phyloP scores from a whole-genome alignment of 306 rosid genomes.

The Oemleria cerasiformis region DNA sequence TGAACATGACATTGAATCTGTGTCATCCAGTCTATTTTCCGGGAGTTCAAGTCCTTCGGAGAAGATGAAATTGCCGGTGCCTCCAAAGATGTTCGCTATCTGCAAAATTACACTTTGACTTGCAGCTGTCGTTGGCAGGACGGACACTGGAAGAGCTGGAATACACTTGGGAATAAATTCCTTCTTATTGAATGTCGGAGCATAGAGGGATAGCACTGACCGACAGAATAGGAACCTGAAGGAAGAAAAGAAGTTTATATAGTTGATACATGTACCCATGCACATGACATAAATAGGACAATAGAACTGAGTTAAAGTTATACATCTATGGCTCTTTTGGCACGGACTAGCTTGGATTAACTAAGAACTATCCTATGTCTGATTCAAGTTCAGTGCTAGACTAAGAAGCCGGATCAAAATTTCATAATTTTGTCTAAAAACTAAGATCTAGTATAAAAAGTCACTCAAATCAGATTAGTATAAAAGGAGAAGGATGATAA shows the following conservation, averaged over 20 bases:
- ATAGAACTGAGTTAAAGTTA: background rate
- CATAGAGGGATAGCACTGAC: constrained; percentile 54
- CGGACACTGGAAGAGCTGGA: constrained; percentile 59
- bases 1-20: constrained; percentile 20
- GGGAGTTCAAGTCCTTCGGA: constrained; percentile 41
- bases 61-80: constrained; percentile 48
- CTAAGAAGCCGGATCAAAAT: too few species aligned
- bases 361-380: too few species aligned
- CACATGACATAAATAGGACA: background rate
- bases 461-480: too few species aligned
- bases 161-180: constrained; percentile 67
- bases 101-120: constrained; percentile 48
- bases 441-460: too few species aligned
- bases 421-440: too few species aligned
- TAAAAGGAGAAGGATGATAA: too few species aligned
- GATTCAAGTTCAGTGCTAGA: too few species aligned
- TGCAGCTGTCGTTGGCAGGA: constrained; percentile 33
- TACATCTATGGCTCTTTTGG: background rate
- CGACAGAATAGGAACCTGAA: constrained; percentile 81
- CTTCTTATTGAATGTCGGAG: constrained; percentile 51
- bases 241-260: constrained; percentile 5
- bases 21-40: constrained; percentile 26
- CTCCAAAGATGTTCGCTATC: constrained; percentile 63
- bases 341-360: too few species aligned
- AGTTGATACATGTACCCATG: background rate